These are phyloP conservation scores for Aspergillus indologenus DNA, from an alignment of 495 filamentous ascomycete species.

Conservation along the genomic window DNA sequence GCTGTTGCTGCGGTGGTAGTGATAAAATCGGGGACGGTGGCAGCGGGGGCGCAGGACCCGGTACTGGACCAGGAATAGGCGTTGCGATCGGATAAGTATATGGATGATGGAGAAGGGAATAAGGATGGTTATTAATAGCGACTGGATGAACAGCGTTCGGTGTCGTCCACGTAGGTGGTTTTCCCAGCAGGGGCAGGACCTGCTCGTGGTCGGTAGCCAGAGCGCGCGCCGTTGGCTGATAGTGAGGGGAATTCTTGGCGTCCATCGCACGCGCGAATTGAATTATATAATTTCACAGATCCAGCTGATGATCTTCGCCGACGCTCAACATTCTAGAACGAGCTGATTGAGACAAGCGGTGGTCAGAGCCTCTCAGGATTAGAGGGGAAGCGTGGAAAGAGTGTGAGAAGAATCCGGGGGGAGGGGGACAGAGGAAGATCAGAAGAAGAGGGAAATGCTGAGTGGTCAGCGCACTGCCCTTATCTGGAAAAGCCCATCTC, in stretches of 20 bases:
- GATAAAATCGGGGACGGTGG: conserved; percentile 10
- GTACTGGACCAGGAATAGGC: conserved; percentile 5
- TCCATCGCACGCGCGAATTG: conserved; percentile 30
- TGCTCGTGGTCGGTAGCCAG: conserved; percentile 26
- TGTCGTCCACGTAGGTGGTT: conserved; percentile 18
- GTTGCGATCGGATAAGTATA: conserved; percentile 5
- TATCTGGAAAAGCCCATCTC: conserved; percentile 27
- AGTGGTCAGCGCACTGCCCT: conserved; percentile 31
- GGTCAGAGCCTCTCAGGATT: neutral
- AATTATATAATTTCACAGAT: conserved; percentile 20
- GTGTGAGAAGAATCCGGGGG: conserved; percentile 10
- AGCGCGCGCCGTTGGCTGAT: conserved; percentile 16
- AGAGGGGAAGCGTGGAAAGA: conserved; percentile 2
- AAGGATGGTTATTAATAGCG: neutral
- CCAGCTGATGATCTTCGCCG: conserved; percentile 23
- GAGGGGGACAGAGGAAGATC: conserved; percentile 10
- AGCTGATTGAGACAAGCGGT: neutral
- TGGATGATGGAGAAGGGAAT: neutral
- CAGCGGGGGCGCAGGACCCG: conserved; percentile 1
- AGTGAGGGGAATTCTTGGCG: conserved; percentile 26
- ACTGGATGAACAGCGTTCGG: conserved; percentile 2
- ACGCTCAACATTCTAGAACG: conserved; percentile 18
- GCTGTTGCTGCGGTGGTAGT: neutral
- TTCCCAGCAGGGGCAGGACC: conserved; percentile 28
- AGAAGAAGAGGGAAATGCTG: conserved; percentile 21